Conservation (phyloP, 106 monocot genomes). For the Dendrobium chrysotoxum region DNA sequence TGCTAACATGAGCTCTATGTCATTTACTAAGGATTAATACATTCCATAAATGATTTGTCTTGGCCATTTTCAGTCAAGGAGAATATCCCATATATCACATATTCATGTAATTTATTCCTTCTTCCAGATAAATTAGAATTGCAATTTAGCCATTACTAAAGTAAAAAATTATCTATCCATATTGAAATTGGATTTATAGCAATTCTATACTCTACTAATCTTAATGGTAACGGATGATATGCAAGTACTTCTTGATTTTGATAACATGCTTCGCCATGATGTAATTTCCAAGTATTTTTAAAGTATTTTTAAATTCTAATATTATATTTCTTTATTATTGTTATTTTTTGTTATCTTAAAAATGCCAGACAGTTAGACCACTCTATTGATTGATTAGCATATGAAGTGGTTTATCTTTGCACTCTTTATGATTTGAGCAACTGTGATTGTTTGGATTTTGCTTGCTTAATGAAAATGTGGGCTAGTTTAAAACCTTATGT, state of each 20-base stretch:
- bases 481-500: background rate
- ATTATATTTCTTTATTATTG: background rate
- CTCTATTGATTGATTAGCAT: background rate
- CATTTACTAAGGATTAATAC: too few species aligned
- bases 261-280: background rate
- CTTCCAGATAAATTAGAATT: too few species aligned
- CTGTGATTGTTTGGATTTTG: background rate
- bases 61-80: too few species aligned
- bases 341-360: background rate
- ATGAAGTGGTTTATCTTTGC: background rate
- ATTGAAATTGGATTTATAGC: too few species aligned
- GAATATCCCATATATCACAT: too few species aligned
- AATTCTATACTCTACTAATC: too few species aligned
- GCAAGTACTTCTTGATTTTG: background rate
- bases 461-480: background rate
- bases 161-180: too few species aligned
- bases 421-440: too few species aligned
- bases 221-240: background rate
- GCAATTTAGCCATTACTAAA: too few species aligned
- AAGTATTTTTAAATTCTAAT: background rate
- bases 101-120: too few species aligned
- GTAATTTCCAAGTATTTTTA: background rate
- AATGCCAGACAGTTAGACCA: background rate
- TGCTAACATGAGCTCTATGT: too few species aligned
- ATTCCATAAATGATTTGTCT: too few species aligned